Evolutionary conservation across 352 stramenopile species (phyloP), one percentile per base, ranked within the genome.

Genomic region (Phytophthora foliorum): DNA sequence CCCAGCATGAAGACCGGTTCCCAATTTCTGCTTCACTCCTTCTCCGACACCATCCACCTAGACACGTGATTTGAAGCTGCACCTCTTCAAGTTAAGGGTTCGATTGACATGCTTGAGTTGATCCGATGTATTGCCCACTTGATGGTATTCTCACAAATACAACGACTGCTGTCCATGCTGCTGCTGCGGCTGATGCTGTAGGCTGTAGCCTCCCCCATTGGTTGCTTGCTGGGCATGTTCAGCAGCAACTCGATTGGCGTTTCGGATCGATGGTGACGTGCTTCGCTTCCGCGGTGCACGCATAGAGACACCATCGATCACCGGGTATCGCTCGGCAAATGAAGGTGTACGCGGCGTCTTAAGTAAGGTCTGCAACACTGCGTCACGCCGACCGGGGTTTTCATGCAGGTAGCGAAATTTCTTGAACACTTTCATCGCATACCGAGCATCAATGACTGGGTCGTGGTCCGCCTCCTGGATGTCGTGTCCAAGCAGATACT

Each of bases 381-480:
- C 87, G 48, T 93, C 86, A 46, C 86, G 89, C n/a, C 83, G 86
- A 5, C 72, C 81, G 8, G 87, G 86, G 6, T 76, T 89, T 59
- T 95, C 85, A 63, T 94, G 89, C 63, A 96, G 61, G 76, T 94
- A 77, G 25, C 85, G 83, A 53, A 93, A 96, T 58, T 91, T 77
- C 62, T 93, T 93, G 72, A 96, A 94, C 53, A 96, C 77, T 78
- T 93, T 94, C 89, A 96, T 96, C n/a, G 89, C 86, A 64, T 94
- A 94, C 31, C 85, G 84, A 55, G 89, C 89, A 55, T 96, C 89
- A 44, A 94, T 93, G 24, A 96, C 87, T 0, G 89, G 87, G 60
- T 96, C 86, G 64, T 96, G 89, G 65, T 94, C 84, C 4, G 80
- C 80, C 62, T 94, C 87, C 77, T 95, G 88, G 59, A 95, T 95